phyloP scores from a whole-genome alignment of 306 rosid species.

The Argentina anserina region DNA sequence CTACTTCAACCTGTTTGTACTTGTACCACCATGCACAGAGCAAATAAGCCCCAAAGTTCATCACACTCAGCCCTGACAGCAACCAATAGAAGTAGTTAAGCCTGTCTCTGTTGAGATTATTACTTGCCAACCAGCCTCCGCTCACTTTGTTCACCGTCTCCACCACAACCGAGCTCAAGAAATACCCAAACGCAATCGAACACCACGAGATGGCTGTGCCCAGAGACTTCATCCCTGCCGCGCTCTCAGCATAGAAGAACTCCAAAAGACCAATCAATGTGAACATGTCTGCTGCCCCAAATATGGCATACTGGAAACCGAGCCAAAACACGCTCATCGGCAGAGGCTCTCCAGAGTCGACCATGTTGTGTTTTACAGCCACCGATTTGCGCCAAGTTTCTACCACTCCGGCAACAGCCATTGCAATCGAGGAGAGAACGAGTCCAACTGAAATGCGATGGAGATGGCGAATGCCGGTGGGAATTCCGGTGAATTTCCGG shows the following conservation, averaged over 20 bases:
- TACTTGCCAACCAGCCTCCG: constrained; percentile 69
- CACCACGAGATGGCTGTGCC: constrained; percentile 45
- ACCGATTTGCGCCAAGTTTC: constrained; percentile 53
- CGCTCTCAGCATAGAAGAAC: constrained; percentile 82
- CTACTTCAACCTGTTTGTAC: constrained; percentile 55
- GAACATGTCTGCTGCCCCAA: constrained; percentile 74
- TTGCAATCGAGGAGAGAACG: constrained; percentile 61
- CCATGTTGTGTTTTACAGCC: constrained; percentile 54
- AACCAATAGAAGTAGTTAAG: constrained; percentile 63
- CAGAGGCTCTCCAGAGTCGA: constrained; percentile 50
- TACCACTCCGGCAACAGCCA: constrained; percentile 52
- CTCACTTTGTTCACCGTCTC: constrained; percentile 68
- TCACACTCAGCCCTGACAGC: constrained; percentile 46
- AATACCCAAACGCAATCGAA: constrained; percentile 40
- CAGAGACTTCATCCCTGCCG: constrained; percentile 49
- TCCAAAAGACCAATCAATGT: constrained; percentile 60
- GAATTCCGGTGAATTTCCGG: constrained; percentile 69
- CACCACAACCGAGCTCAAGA: constrained; percentile 50
- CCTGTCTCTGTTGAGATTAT: constrained; percentile 61
- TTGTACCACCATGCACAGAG: constrained; percentile 61
- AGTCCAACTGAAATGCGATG: constrained; percentile 71
- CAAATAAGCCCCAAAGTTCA: constrained; percentile 53
- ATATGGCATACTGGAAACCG: constrained; percentile 59
- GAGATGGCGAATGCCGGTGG: constrained; percentile 78
- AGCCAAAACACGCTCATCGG: constrained; percentile 81